Base-by-base conservation (phyloP, 225 moss, liverwort and hornwort genomes). In the Takakia lepidozioides region DNA sequence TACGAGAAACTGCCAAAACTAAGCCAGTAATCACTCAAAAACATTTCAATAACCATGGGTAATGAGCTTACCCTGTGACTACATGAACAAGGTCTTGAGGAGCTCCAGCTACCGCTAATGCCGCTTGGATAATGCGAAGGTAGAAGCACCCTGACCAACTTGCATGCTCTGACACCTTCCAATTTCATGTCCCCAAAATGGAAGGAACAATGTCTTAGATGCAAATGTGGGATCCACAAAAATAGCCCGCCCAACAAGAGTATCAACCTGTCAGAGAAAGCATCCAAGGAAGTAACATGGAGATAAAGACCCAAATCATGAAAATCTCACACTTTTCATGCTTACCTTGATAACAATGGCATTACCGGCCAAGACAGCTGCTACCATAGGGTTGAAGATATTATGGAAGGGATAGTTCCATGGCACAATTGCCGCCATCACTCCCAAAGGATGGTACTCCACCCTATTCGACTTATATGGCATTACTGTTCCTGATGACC, bases 371-470 rank as follows among this genome's bases (percentile, higher is more conserved):
- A 77, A 77, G 4, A 77, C 67, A 52, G 77, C 77, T 45, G 77
- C 71, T 49, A 77, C 20, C 68, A 68, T 68, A 24, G 77, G 77
- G 42, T 77, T 77, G 52, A 77, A 77, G 29, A 77, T 64, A 41
- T 77, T 77, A 49, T 77, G 77, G 25, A 77, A 77, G 3, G 77
- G 77, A 28, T 77, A 77, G 56, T 77, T 77, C 77, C 77, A 77
- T 8, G 77, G 72, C 21, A 77, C 77, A 54, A 77, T 77, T 8
- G 77, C 77, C 26, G 71, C 77, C 16, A 77, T 72, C 4, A 77
- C 72, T n/a, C 77, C 77, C 19, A 71, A 40, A 17, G 77, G 77
- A 8, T 72, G 68, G 27, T 72, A 77, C 39, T 77, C 77, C 20
- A 77, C 77, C 41, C 72, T 68, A 18, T 66, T 71, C 47, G 77